Evolutionary conservation across 192 early-diverging fungal genomes (phyloP).

Genomic region (Coemansia reversa): DNA sequence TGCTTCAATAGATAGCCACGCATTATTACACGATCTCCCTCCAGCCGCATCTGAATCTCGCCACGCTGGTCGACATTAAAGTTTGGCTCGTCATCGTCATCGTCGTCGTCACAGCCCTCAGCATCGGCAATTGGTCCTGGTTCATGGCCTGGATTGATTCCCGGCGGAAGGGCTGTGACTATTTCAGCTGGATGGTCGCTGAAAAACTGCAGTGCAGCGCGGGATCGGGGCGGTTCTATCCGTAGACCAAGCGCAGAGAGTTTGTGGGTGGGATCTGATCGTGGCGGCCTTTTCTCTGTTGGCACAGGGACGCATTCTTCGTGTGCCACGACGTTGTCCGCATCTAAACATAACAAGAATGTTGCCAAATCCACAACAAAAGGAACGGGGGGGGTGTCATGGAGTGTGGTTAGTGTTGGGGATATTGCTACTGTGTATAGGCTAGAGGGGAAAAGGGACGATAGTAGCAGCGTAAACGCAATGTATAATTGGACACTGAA

Average conservation of each 20-base stretch:
- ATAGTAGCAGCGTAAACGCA: neutral
- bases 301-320: slow-evolving; percentile 1
- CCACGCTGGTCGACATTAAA: slow-evolving; percentile 46
- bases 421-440: neutral
- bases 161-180: slow-evolving; percentile 26
- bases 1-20: slow-evolving; percentile 52
- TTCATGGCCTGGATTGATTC: slow-evolving; percentile 35
- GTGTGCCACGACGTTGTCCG: neutral
- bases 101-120: slow-evolving; percentile 17
- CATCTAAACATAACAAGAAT: neutral
- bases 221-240: slow-evolving; percentile 14
- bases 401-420: neutral
- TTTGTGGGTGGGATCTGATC: slow-evolving; percentile 1
- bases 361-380: neutral
- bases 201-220: slow-evolving; percentile 6
- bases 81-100: slow-evolving; percentile 52
- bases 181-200: slow-evolving; percentile 3
- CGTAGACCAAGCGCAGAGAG: slow-evolving; percentile 15
- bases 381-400: neutral
- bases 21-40: slow-evolving; percentile 42
- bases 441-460: neutral
- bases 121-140: slow-evolving; percentile 21
- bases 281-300: neutral
- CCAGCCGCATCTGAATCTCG: slow-evolving; percentile 41
- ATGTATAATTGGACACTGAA: neutral